Evolutionary conservation across 2,329 filamentous ascomycete genomes (phyloP).

Genomic region (Venturia carpophila): DNA sequence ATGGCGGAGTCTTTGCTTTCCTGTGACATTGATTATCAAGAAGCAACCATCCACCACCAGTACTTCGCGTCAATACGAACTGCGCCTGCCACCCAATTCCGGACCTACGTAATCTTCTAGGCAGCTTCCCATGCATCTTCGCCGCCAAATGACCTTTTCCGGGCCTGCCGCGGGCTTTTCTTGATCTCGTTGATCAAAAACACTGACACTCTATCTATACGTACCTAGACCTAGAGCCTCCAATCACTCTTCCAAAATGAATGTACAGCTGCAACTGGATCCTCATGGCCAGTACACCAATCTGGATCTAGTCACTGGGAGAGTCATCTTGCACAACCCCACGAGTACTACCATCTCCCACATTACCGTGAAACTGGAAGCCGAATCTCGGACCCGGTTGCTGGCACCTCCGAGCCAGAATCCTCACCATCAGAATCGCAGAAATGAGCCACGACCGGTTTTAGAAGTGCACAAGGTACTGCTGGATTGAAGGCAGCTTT

Average conservation of each 20-base stretch:
- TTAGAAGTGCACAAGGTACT: conserved; percentile 45
- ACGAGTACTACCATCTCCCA: conserved; percentile 40
- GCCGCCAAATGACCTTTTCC: not conserved
- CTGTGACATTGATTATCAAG: not conserved
- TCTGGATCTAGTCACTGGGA: conserved; percentile 62
- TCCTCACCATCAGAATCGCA: conserved; percentile 24
- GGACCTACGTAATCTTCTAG: not conserved
- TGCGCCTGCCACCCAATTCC: not conserved
- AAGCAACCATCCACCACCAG: not conserved
- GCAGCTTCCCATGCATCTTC: not conserved
- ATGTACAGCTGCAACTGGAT: conserved; percentile 59
- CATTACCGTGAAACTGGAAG: conserved; percentile 76
- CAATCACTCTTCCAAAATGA: conserved; percentile 40
- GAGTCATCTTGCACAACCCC: conserved; percentile 37
- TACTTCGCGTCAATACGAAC: not conserved
- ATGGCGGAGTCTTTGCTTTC: not conserved
- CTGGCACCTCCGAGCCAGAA: conserved; percentile 39
- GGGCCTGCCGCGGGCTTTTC: not conserved
- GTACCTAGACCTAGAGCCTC: not conserved
- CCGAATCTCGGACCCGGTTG: conserved; percentile 64
- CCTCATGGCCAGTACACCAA: conserved; percentile 70
- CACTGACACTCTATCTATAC: not conserved
- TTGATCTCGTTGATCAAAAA: not conserved
- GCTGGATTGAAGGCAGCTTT: not conserved
- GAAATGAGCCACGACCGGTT: conserved; percentile 38